Percentiles rank a stretch among this genome's conserved stretches.
These are phyloP conservation scores for Penicillium nordicum DNA, from an alignment of 2,329 filamentous ascomycete species.

Conservation along the genomic window DNA sequence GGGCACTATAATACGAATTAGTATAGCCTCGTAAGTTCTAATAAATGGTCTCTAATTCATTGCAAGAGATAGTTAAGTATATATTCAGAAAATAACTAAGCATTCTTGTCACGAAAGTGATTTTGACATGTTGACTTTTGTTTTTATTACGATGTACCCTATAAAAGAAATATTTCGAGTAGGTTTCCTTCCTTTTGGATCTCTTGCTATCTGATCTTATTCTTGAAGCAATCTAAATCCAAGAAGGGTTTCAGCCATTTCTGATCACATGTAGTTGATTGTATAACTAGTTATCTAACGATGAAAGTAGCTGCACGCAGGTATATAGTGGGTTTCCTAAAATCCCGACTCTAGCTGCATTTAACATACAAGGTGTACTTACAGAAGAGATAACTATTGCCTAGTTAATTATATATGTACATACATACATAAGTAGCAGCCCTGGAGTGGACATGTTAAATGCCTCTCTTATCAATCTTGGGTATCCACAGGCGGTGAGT, in stretches of 20 bases:
- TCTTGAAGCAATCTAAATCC: neutral
- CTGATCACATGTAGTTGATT: neutral
- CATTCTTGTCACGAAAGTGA: neutral
- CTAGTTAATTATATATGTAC: too few species aligned
- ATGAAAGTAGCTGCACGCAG: too few species aligned
- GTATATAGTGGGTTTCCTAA: too few species aligned
- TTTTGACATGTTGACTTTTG: conserved; percentile 1
- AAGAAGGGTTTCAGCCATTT: neutral
- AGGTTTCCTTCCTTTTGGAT: neutral
- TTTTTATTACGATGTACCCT: neutral
- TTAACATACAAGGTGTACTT: too few species aligned
- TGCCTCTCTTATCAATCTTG: conserved; percentile 12
- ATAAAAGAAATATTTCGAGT: neutral
- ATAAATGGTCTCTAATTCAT: neutral
- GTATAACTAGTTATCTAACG: neutral
- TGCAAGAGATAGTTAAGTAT: neutral
- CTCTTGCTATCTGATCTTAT: neutral
- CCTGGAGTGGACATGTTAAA: neutral
- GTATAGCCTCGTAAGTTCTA: neutral
- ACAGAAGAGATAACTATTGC: too few species aligned
- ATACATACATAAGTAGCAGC: neutral
- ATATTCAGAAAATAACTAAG: neutral
- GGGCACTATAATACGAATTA: neutral
- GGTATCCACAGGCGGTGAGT: conserved; percentile 11
- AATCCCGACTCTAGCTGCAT: too few species aligned